Base-by-base conservation (phyloP, 2,329 filamentous ascomycete genomes). In the Epichloe uncinata region DNA sequence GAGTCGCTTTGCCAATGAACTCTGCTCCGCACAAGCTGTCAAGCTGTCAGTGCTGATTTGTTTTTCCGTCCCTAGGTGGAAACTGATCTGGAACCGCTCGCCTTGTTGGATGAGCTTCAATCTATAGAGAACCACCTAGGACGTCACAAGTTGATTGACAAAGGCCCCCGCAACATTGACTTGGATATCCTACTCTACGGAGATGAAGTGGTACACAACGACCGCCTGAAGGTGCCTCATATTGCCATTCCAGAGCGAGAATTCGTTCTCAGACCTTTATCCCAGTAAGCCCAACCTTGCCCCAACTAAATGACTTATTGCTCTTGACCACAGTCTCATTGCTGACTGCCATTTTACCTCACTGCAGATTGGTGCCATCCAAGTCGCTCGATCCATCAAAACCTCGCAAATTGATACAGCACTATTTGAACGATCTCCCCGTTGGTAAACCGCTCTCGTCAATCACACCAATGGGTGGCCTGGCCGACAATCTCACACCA, bases 101-200 rank as follows among this genome's bases (percentile, higher is more conserved):
- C 81, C 42, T 75, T 98, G 16, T 71, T 98, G 26, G 82, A 95
- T 61, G 71, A 79, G 52, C 77, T 98, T 1, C 91, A 98, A 63
- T 75, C 77, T 34, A 91, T 98, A 57, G 93, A 98, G 63, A 81
- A 78, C 45, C 71, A 72, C 0, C 78, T 96, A 61, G 90, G 90
- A 0, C 78, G 93, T 50, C 78, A 81, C 54, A 96, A 96, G 66
- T 59, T 87, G 42, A 79, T 97, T 41, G 88, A 96, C 60, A 98
- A 98, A 63, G 93, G 93, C 0, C 93, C 93, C 2, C 79, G 93
- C 30, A 95, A 89, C 61, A 95, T 98, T 54, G 93, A 98, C 61
- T 73, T 98, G 13, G 93, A 98, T 61, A 89, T 98, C 44, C 70
- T 97, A 16, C 73, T 96, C 1, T 96, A 95, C 61, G 84, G 82